Evolutionary conservation across 805 yeast genomes (phyloP).

Genomic region (Hanseniaspora valbyensis): DNA sequence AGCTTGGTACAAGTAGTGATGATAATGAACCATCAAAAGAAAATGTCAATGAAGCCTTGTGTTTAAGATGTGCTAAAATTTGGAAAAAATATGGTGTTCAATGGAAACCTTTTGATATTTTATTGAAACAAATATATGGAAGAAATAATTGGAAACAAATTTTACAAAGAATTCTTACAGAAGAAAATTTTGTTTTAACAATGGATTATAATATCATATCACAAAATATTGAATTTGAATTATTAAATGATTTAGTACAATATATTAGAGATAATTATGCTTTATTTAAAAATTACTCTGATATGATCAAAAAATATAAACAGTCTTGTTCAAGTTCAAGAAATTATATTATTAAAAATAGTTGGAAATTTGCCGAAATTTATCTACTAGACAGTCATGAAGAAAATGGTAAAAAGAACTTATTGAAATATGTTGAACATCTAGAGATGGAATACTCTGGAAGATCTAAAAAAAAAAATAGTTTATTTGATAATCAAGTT

Average conservation of each 20-base stretch:
- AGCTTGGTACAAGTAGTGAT: slow-evolving; percentile 28
- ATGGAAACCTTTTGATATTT: slow-evolving; percentile 74
- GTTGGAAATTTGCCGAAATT: not conserved
- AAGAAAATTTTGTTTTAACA: slow-evolving; percentile 16
- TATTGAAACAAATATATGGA: slow-evolving; percentile 37
- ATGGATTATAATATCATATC: not conserved
- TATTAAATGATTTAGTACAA: not conserved
- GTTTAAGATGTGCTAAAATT: slow-evolving; percentile 74
- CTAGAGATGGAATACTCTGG: not conserved
- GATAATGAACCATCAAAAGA: not conserved
- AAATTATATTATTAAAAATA: not conserved
- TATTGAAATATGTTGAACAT: not conserved
- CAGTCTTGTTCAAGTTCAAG: not conserved
- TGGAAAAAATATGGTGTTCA: slow-evolving; percentile 84
- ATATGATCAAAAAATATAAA: not conserved
- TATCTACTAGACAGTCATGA: not conserved
- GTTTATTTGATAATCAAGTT: not conserved
- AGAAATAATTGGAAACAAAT: slow-evolving; percentile 16
- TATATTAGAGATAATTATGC: slow-evolving; percentile 1
- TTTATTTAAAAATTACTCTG: not conserved
- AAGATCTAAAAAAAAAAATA: not conserved
- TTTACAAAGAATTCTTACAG: slow-evolving; percentile 15
- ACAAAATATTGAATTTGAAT: slow-evolving; percentile 5
- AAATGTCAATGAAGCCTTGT: slow-evolving; percentile 41
- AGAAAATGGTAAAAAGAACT: not conserved